Base-by-base conservation (phyloP, 495 filamentous ascomycete genomes). In the Aspergillus nidulans region DNA sequence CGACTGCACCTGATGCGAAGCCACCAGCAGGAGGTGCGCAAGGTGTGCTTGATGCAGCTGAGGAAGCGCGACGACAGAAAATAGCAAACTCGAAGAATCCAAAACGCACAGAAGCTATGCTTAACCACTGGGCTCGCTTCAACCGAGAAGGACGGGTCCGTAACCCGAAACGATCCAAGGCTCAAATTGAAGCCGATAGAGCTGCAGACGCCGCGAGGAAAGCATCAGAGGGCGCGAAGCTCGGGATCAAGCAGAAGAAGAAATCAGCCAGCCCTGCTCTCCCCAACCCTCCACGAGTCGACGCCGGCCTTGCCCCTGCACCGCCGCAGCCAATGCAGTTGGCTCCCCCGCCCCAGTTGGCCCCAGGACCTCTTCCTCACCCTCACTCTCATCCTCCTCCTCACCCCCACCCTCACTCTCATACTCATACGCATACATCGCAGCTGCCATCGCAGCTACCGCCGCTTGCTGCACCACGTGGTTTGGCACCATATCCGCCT, bases 51-150 rank as follows among this genome's bases (percentile, higher is more conserved):
- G 73, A 74, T 36, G 61, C 69, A 15, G 61, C 63, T 1, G 73
- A 72, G 36, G 56, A 70, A 25, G 67, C 64, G 13, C 69, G 70
- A 20, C 65, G 68, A 2, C 56, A 69, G 34, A 71, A 74, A 57
- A 75, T 76, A 38, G 60, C 63, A 39, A 77, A 77, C 49, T 75
- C 73, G 19, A 79, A 78, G 64, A 77, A 79, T 52, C 74, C 76
- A 2, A 74, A 75, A 46, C 67, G 76, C 6, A 75, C 74, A 10
- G 70, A 76, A 50, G 75, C 75, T 10, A 77, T 77, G 77, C 65
- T 77, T 28, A 73, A 77, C 50, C 75, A 77, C 55, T 77, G 75
- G 75, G 68, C 67, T 28, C 67, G 72, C 8, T 77, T 76, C 61
- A 75, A 75, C 50, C 57, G 62, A 13, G 73, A 74, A 48, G 73